A percentile compares a stretch with the other conserved stretches of the same genome.
Evolutionary conservation across 2,329 filamentous ascomycete genomes (phyloP).

Genomic region (Colletotrichum eremochloae): DNA sequence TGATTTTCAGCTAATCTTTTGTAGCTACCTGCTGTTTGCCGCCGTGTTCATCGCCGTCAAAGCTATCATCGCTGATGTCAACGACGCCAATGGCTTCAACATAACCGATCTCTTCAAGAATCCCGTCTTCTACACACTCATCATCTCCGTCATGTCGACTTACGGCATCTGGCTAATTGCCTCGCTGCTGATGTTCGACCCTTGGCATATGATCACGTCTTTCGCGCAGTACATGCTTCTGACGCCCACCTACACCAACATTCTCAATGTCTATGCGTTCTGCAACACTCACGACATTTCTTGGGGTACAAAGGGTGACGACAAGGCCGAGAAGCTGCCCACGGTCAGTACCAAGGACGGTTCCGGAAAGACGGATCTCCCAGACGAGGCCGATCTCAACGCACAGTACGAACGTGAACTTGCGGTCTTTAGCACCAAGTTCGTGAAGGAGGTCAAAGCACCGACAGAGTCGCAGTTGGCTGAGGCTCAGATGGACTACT

Average conservation of each 20-base stretch:
- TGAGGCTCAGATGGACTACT: constrained; percentile 97
- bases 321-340: constrained; percentile 91
- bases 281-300: constrained; percentile 98
- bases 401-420: constrained; percentile 93
- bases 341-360: constrained; percentile 92
- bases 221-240: constrained; percentile 95
- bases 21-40: constrained; percentile 90
- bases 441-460: constrained; percentile 76
- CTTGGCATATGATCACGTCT: constrained; percentile 99
- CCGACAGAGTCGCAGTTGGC: constrained; percentile 68
- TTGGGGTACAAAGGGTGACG: constrained; percentile 98
- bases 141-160: constrained; percentile 91
- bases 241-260: constrained; percentile 97
- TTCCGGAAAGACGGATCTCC: constrained; percentile 91
- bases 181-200: constrained; percentile 95
- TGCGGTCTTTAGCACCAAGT: constrained; percentile 79
- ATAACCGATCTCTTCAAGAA: constrained; percentile 85
- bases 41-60: constrained; percentile 93
- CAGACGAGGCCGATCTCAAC: constrained; percentile 95
- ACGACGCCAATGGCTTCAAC: constrained; percentile 72
- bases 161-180: constrained; percentile 94
- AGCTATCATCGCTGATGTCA: constrained; percentile 81
- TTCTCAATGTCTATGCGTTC: constrained; percentile 98
- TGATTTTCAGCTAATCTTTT: constrained; percentile 44
- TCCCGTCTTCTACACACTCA: constrained; percentile 90